Percentiles rank a stretch among this genome's conserved stretches.
phyloP scores from a whole-genome alignment of 345 rosid genomes.

The Melaleuca quinquenervia region DNA sequence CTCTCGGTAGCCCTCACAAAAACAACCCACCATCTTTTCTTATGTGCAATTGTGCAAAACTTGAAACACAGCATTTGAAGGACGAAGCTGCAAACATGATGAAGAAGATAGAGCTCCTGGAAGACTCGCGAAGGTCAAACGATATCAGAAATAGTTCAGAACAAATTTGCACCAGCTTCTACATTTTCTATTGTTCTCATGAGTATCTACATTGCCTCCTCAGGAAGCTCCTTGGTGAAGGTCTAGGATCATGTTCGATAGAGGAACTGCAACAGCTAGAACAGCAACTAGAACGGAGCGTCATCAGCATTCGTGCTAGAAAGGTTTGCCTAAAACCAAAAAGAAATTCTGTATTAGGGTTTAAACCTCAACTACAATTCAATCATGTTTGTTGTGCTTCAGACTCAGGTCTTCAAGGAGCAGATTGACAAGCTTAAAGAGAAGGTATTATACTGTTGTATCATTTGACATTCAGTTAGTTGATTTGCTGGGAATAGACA shows the following conservation, averaged over 20 bases:
- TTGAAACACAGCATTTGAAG: conserved; percentile 56
- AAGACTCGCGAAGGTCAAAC: conserved; percentile 57
- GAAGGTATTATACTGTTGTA: conserved; percentile 30
- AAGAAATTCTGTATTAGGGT: not conserved
- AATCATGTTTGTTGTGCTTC: not conserved
- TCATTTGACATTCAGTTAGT: not conserved
- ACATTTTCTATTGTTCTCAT: not conserved
- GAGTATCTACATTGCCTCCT: not conserved
- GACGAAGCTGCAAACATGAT: conserved; percentile 55
- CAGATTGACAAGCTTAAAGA: conserved; percentile 51
- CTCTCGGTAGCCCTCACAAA: not conserved
- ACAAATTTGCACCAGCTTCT: not conserved
- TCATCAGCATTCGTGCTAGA: conserved; percentile 17
- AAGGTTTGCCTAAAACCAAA: conserved; percentile 8
- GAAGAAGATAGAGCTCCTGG: conserved; percentile 78
- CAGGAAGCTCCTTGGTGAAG: conserved; percentile 35
- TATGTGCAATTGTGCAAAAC: not conserved
- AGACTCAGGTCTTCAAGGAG: conserved; percentile 69
- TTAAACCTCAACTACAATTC: not conserved
- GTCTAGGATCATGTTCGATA: conserved; percentile 15
- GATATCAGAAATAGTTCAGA: not conserved
- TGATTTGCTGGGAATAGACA: not conserved
- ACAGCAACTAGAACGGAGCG: conserved; percentile 29
- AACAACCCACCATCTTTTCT: not conserved
- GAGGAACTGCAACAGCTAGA: conserved; percentile 30